Evolutionary conservation across 2,329 filamentous ascomycete genomes (phyloP), one percentile per base, ranked within the genome.

Genomic region (Fusarium nodosum): DNA sequence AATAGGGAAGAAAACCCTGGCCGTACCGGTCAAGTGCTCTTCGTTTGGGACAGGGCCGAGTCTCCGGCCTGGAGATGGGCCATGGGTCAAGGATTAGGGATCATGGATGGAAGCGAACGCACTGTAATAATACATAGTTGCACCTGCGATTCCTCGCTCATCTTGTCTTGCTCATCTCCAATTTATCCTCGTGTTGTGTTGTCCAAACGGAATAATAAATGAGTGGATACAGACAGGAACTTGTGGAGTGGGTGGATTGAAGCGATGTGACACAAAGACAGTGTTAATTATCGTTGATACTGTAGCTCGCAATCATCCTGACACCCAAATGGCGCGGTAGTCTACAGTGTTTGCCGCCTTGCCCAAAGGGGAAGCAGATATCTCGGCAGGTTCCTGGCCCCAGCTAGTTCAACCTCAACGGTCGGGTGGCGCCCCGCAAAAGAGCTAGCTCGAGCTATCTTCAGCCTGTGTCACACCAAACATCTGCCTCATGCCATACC

Each of bases 251-350:
- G 3, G 18, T 39, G 48, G 24, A 28, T 8, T 31, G n/a, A 58
- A 48, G 51, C 68, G 66, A 74, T 74, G 72, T 70, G 68, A 74
- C 72, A 47, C 18, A 57, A 38, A 46, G 31, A 71, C 72, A 66
- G 72, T 74, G 60, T 24, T 46, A 18, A 18, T 12, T 28, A 5
- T 3, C 26, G 24, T 24, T 18, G 6, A 38, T 28, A 48, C 42
- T 42, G 22, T 16, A 44, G 45, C 22, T 16, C 36, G 41, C 8
- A 31, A 47, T 16, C 34, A n/a, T 42, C 38, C 24, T 39, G 28
- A 24, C 22, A 13, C 34, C 30, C 59, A 63, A 45, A 58, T 60
- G 55, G 39, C 30, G 56, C 34, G 55, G 34, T 41, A 54, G 28
- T 57, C 52, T 50, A 71, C 68, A 71, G 68, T 71, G 68, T 53